These are phyloP conservation scores for Conticribra weissflogii DNA, from an alignment of 108 stramenopile genomes.

Conservation along the genomic window DNA sequence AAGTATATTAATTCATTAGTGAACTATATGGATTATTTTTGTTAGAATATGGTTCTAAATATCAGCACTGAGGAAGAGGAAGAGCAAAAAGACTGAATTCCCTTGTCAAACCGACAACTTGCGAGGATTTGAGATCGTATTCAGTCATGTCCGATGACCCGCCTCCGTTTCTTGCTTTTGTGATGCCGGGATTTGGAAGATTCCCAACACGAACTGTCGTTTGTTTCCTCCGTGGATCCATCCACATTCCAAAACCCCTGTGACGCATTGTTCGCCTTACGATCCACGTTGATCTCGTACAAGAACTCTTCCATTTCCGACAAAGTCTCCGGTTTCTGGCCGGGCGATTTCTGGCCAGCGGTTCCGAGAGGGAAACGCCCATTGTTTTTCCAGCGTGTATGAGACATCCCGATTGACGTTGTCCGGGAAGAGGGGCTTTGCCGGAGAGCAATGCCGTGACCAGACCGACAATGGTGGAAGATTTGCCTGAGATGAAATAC, in stretches of 20 bases:
- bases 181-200: constrained; percentile 18
- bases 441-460: constrained; percentile 68
- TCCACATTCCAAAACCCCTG: constrained; percentile 20
- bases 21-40: no score
- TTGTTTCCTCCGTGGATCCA: constrained; percentile 15
- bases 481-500: neutral
- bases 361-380: constrained; percentile 16
- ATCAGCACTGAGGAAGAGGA: no score
- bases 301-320: constrained; percentile 51
- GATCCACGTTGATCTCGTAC: constrained; percentile 46
- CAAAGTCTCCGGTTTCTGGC: constrained; percentile 26
- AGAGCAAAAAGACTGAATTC: no score
- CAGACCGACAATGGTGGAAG: constrained; percentile 61
- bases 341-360: constrained; percentile 21
- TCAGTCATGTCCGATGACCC: constrained; percentile 15
- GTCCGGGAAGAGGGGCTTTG: constrained; percentile 42
- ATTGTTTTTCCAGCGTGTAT: constrained; percentile 51
- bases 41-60: no score
- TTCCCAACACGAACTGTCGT: constrained; percentile 23
- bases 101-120: constrained; percentile 45
- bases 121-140: constrained; percentile 42
- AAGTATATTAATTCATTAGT: no score
- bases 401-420: constrained; percentile 28
- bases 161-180: constrained; percentile 32
- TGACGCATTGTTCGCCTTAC: constrained; percentile 30